phyloP scores from a whole-genome alignment of 2,329 filamentous ascomycete species.

The Teratosphaeria epicoccoides region DNA sequence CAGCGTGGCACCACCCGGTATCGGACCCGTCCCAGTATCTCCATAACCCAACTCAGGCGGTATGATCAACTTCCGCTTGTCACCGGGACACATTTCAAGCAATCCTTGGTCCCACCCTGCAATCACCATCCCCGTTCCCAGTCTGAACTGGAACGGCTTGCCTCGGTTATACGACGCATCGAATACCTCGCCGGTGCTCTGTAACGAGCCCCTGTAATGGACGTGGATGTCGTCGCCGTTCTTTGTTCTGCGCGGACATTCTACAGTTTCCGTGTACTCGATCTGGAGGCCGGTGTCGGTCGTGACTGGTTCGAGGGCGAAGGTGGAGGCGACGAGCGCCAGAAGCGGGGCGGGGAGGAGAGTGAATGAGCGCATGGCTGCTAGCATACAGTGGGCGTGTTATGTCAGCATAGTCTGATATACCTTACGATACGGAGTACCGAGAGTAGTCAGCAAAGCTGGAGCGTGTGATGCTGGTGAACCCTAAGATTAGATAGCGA shows the following conservation, averaged over 20 bases:
- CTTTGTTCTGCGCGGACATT: slow-evolving; percentile 35
- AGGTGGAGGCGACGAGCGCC: slow-evolving; percentile 5
- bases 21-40: slow-evolving; percentile 56
- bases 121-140: slow-evolving; percentile 78
- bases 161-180: slow-evolving; percentile 67
- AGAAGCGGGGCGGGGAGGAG: slow-evolving; percentile 11
- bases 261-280: slow-evolving; percentile 31
- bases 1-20: slow-evolving; percentile 69
- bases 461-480: too few relatives aligned
- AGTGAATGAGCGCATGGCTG: slow-evolving; percentile 9
- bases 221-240: slow-evolving; percentile 38
- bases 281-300: slow-evolving; percentile 22
- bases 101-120: slow-evolving; percentile 90
- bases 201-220: slow-evolving; percentile 41
- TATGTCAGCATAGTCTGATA: background rate
- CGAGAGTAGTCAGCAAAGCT: too few relatives aligned
- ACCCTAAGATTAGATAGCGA: too few relatives aligned
- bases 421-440: too few relatives aligned
- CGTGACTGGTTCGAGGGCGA: slow-evolving; percentile 7
- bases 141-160: slow-evolving; percentile 63
- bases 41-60: slow-evolving; percentile 83
- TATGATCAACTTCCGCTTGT: slow-evolving; percentile 80
- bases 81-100: slow-evolving; percentile 87
- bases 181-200: slow-evolving; percentile 61
- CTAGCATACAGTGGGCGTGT: background rate